Evolutionary conservation across 2,329 filamentous ascomycete genomes (phyloP).

Genomic region (Proliferodiscus dingleyae): DNA sequence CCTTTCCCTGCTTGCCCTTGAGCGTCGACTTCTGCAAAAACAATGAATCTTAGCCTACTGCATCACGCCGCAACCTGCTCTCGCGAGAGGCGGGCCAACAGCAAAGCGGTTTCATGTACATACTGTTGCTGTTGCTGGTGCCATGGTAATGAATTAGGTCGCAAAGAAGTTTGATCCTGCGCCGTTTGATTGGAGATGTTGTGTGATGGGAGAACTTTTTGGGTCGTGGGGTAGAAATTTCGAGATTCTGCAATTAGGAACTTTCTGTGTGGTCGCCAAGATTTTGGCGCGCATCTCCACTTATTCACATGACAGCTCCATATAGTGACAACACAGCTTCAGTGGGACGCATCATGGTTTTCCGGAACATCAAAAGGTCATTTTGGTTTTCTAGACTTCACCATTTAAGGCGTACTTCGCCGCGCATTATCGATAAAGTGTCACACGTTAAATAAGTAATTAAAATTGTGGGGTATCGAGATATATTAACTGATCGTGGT

Average conservation of each 20-base stretch:
- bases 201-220: constrained; percentile 3
- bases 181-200: constrained; percentile 30
- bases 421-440: not conserved
- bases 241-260: constrained; percentile 5
- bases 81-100: constrained; percentile 62
- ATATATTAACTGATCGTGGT: constrained; percentile 10
- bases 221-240: constrained; percentile 2
- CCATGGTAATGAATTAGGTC: too few relatives aligned
- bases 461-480: constrained; percentile 2
- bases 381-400: too few relatives aligned
- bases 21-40: constrained; percentile 50
- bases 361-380: too few relatives aligned
- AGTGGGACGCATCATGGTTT: too few relatives aligned
- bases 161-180: constrained; percentile 66
- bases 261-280: constrained; percentile 22
- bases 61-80: constrained; percentile 52
- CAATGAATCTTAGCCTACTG: constrained; percentile 88
- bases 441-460: not conserved
- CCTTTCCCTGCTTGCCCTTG: constrained; percentile 73
- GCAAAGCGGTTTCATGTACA: constrained; percentile 85
- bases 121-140: constrained; percentile 83
- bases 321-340: too few relatives aligned
- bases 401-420: not conserved
- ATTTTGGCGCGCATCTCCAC: constrained; percentile 12
- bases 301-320: too few relatives aligned